Evolutionary conservation across 2,329 filamentous ascomycete genomes (phyloP).

Genomic region (Colletotrichum lentis): DNA sequence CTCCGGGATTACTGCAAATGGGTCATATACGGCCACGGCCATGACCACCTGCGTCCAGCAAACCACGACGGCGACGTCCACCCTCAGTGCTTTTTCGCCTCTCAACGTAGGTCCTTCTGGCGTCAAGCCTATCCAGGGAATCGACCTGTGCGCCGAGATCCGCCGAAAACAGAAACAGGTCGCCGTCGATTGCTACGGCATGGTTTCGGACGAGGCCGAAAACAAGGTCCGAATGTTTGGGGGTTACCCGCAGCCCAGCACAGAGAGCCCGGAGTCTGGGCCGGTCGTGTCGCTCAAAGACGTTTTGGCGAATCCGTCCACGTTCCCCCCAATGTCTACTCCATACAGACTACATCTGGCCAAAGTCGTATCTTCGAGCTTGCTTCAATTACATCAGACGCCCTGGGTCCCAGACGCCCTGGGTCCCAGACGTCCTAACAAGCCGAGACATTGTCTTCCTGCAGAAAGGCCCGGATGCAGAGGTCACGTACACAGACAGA

Average conservation of each 20-base stretch:
- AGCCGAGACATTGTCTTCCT: constrained; percentile 36
- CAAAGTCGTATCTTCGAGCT: constrained; percentile 37
- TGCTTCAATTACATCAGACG: constrained; percentile 41
- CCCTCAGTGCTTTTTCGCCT: too few relatives aligned
- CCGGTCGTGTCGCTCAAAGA: not conserved
- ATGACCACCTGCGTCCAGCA: too few relatives aligned
- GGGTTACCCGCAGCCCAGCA: not conserved
- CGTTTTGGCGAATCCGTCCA: constrained; percentile 11
- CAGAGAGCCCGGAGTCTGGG: not conserved
- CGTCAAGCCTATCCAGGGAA: too few relatives aligned
- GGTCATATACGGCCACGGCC: too few relatives aligned
- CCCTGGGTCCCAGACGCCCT: constrained; percentile 38
- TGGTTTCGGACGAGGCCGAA: not conserved
- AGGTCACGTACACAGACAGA: not conserved
- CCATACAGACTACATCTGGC: constrained; percentile 36
- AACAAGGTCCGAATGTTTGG: not conserved
- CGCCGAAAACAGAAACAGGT: not conserved
- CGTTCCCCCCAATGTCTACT: not conserved
- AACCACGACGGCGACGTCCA: too few relatives aligned
- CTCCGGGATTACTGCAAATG: too few relatives aligned
- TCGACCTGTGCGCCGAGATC: too few relatives aligned
- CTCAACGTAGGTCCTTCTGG: too few relatives aligned
- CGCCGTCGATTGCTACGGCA: not conserved
- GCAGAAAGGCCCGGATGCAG: not conserved
- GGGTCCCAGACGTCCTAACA: constrained; percentile 31